phyloP scores from a whole-genome alignment of 2,329 filamentous ascomycete species.

The Trichoderma asperellum region DNA sequence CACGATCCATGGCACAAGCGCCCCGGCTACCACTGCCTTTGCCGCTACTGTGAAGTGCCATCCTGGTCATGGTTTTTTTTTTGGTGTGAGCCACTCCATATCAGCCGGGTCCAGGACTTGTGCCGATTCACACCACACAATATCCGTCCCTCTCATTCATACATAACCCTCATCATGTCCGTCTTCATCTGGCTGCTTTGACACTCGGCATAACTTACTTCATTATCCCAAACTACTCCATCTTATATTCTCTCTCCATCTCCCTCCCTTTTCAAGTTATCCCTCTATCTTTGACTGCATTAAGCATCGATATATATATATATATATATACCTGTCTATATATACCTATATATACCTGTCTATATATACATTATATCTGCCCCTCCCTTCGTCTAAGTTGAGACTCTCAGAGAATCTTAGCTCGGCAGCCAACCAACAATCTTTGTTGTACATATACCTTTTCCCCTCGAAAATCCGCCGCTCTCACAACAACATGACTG shows the following conservation, averaged over 20 bases:
- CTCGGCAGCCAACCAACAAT: background rate
- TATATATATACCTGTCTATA: no score
- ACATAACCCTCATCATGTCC: slow-evolving; percentile 35
- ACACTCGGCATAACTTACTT: slow-evolving; percentile 26
- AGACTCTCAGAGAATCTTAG: background rate
- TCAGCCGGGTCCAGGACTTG: slow-evolving; percentile 25
- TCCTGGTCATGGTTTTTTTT: slow-evolving; percentile 14
- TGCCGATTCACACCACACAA: slow-evolving; percentile 27
- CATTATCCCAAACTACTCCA: slow-evolving; percentile 19
- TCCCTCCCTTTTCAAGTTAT: background rate
- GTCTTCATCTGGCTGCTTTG: slow-evolving; percentile 19
- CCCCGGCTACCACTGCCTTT: slow-evolving; percentile 27
- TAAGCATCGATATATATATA: slow-evolving; percentile 1
- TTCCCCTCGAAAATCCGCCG: background rate
- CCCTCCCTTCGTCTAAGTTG: background rate
- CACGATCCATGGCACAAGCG: slow-evolving; percentile 29
- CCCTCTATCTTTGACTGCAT: background rate
- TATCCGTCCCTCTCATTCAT: slow-evolving; percentile 33
- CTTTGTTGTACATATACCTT: background rate
- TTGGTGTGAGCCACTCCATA: slow-evolving; percentile 27
- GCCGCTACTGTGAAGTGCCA: slow-evolving; percentile 27
- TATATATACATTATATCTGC: background rate
- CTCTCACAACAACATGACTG: slow-evolving; percentile 49
- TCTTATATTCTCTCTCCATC: background rate
- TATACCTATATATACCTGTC: background rate